Evolutionary conservation across 768 basidiomycete species (phyloP), one percentile per base, ranked within the genome.

Genomic region (Podaxis sp.): DNA sequence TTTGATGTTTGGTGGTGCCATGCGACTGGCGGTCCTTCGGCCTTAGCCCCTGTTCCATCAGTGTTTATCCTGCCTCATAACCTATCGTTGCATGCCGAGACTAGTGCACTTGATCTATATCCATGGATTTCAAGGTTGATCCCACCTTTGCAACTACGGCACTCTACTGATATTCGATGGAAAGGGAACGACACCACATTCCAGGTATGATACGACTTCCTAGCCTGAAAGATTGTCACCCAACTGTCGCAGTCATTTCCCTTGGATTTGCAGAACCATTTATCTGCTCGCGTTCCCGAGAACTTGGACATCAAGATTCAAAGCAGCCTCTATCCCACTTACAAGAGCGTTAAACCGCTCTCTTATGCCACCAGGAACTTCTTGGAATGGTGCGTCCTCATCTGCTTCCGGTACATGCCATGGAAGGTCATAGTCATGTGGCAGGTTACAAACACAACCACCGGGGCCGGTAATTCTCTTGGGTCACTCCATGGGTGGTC

Each of bases 401-500:
- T 63, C 38, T n/a, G 42, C 15, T 38, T 33, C n/a, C 36, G 44
- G 51, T 62, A 49, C 51, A 39, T 15, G 30, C 33, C n/a, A 13
- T 52, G 52, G 5, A 13, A 24, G 49, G 3, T 12, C 28, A 51
- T 26, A 51, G 17, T 24, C 12, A 26, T 40, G 59, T 53, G 7
- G 48, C 65, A 86, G 84, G 85, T 76, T 87, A 7, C 69, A 75
- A 17, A 84, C 81, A 5, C 84, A 84, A 68, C 82, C 83, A 19
- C 76, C 79, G 3, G 85, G 84, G 1, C 83, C 81, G 36, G 82
- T 86, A 11, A 84, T 87, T 53, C 73, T 87, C 1, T 38, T 84
- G 2, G 84, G 79, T 1, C 85, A 87, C 68, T 87, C 85, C 4
- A 86, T 87, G 85, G 85, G 85, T 19, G 85, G 85, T 2, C 75